Percentiles rank a stretch among this genome's conserved stretches.
Conservation (phyloP, 441 rosid species). For the Pelargonium myrrhifolium region DNA sequence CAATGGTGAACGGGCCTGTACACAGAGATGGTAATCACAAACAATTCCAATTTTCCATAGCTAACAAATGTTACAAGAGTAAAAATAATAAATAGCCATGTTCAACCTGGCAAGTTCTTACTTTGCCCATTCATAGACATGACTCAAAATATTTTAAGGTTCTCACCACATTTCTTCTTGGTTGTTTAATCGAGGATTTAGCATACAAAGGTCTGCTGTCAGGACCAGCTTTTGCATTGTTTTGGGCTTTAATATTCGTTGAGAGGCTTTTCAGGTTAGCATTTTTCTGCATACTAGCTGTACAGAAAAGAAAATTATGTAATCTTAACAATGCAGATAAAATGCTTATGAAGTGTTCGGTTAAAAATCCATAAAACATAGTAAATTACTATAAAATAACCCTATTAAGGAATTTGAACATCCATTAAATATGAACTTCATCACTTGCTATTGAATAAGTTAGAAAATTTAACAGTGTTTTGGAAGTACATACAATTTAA, state of each 20-base stretch:
- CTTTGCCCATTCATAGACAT: constrained; percentile 13
- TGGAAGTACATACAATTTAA: not conserved
- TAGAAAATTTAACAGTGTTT: not conserved
- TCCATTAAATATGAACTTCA: not conserved
- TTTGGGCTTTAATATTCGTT: constrained; percentile 24
- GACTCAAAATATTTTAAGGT: constrained; percentile 13
- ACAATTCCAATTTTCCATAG: not conserved
- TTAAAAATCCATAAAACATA: not conserved
- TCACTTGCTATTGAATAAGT: not conserved
- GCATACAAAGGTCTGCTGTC: constrained; percentile 31
- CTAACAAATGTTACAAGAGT: not conserved
- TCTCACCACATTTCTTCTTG: constrained; percentile 57
- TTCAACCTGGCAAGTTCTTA: constrained; percentile 14
- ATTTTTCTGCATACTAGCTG: constrained; percentile 38
- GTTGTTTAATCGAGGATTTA: constrained; percentile 41
- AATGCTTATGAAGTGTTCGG: too few species aligned
- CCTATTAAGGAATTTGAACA: not conserved
- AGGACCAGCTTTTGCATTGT: constrained; percentile 35
- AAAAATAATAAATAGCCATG: constrained; percentile 6
- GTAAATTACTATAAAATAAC: not conserved
- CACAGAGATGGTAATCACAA: constrained; percentile 13
- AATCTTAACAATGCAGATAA: not conserved
- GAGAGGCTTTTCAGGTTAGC: constrained; percentile 31
- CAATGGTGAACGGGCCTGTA: constrained; percentile 35
- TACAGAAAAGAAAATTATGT: constrained; percentile 21